Evolutionary conservation across 495 filamentous ascomycete species (phyloP), one percentile per base, ranked within the genome.

Genomic region (Aspergillus incahuasiensis): DNA sequence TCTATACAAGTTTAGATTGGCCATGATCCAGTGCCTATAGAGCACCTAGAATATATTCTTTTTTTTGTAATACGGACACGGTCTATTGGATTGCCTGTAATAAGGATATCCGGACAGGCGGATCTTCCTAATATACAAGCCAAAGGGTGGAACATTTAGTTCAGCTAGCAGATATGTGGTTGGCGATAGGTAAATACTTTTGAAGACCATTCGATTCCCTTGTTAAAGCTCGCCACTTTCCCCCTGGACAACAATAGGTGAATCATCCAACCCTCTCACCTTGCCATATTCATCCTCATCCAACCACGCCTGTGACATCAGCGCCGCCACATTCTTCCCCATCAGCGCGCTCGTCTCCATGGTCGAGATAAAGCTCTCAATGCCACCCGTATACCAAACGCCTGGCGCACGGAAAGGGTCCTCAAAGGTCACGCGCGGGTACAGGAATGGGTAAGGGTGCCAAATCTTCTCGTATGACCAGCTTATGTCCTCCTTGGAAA

Each of bases 261-360:
- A 25, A 42, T 53, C 51, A 54, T 43, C 53, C 1, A 57, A 5
- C 3, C 61, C 56, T 22, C 46, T 38, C 15, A 48, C 35, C 0
- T 55, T 34, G 11, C 21, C 51, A 7, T 45, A 21, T 21, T 59
- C 41, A 28, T 35, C 47, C 44, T 63, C 11, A 32, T 67, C 65
- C 42, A 66, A 52, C 78, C 82, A 86, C 35, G 79, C 83, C 61
- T 91, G 80, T 5, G 86, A 76, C 47, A 97, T 80, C 39, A 97
- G 72, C 22, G 79, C 77, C 12, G 94, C 94, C 35, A 97, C 87
- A 72, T 98, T 97, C 79, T 84, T 92, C 0, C 94, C 94, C 92
- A 96, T 96, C 63, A 97, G 68, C 0, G 87, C 86, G 67, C 87
- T 97, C 7, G 95, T 99, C 77, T 99, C 94, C 94, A 99, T 99